A percentile compares a stretch with the other conserved stretches of the same genome.
Evolutionary conservation across 257 asterid genomes (phyloP).

Genomic region (Plantago elongata): DNA sequence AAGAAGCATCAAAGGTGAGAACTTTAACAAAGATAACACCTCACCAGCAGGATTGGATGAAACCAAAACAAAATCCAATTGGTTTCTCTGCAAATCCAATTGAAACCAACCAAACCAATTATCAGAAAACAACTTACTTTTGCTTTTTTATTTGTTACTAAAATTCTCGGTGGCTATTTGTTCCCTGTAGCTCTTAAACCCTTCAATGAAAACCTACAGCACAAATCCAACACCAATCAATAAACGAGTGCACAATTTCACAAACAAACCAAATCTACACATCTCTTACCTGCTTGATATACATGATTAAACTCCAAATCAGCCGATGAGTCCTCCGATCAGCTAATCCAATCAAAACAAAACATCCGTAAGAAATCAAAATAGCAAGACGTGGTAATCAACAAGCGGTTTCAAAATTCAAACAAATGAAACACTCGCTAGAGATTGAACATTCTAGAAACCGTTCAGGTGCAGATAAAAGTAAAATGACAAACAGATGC

Average conservation of each 20-base stretch:
- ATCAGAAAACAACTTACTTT: conserved; percentile 28
- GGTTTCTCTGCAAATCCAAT: conserved; percentile 55
- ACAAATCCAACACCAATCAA: conserved; percentile 13
- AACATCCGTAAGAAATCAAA: background rate
- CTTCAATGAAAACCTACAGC: conserved; percentile 88
- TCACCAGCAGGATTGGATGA: conserved; percentile 24
- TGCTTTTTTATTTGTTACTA: conserved; percentile 28
- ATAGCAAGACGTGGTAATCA: background rate
- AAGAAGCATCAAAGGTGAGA: conserved; percentile 34
- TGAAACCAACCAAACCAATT: conserved; percentile 66
- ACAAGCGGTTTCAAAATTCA: conserved; percentile 1
- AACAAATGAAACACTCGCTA: background rate
- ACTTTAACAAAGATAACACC: conserved; percentile 34
- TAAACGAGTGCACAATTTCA: background rate
- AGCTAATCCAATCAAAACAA: background rate
- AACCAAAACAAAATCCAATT: conserved; percentile 39
- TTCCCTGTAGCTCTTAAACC: conserved; percentile 92
- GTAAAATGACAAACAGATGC: background rate
- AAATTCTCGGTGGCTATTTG: conserved; percentile 85
- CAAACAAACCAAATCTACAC: conserved; percentile 1
- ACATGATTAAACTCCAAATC: conserved; percentile 38
- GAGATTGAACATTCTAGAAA: background rate
- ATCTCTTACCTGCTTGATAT: conserved; percentile 69
- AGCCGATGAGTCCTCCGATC: conserved; percentile 15
- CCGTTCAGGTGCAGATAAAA: background rate